A percentile compares a stretch with the other conserved stretches of the same genome.
Evolutionary conservation across 2,329 filamentous ascomycete genomes (phyloP).

Genomic region (Ophiostoma himal-ulmi): DNA sequence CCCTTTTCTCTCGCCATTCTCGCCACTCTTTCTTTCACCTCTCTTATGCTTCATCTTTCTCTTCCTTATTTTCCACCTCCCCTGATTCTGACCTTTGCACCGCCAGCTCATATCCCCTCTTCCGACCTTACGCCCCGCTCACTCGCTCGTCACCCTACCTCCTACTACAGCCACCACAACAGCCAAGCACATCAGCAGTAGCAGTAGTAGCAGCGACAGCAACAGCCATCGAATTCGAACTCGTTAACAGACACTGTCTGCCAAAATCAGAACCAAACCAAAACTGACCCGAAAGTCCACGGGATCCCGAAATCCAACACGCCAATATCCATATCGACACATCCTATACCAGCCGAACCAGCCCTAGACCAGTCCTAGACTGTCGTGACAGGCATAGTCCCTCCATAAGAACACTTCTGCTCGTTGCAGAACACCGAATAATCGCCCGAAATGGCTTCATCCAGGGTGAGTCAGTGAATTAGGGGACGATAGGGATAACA

Average conservation of each 20-base stretch:
- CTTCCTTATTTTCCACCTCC: background rate
- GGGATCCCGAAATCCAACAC: background rate
- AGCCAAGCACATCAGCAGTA: background rate
- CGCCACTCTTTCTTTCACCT: background rate
- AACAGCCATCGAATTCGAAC: background rate
- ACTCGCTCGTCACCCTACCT: slow-evolving; percentile 7
- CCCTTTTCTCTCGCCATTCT: background rate
- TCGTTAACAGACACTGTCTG: background rate
- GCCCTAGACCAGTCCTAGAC: background rate
- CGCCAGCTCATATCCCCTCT: background rate
- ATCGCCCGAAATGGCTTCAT: slow-evolving; percentile 32
- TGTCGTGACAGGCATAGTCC: background rate
- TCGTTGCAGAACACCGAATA: background rate
- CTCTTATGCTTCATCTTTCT: background rate
- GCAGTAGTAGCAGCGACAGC: background rate
- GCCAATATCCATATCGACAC: background rate
- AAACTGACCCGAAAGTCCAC: background rate
- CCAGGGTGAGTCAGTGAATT: slow-evolving; percentile 25
- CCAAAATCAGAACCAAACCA: background rate
- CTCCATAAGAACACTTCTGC: background rate
- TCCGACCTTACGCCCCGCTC: slow-evolving; percentile 7
- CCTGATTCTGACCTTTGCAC: background rate
- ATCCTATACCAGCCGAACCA: background rate
- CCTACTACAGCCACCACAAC: background rate
- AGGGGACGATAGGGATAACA: background rate